Evolutionary conservation across 768 basidiomycete genomes (phyloP).

Genomic region (Phlebiopsis gigantea): DNA sequence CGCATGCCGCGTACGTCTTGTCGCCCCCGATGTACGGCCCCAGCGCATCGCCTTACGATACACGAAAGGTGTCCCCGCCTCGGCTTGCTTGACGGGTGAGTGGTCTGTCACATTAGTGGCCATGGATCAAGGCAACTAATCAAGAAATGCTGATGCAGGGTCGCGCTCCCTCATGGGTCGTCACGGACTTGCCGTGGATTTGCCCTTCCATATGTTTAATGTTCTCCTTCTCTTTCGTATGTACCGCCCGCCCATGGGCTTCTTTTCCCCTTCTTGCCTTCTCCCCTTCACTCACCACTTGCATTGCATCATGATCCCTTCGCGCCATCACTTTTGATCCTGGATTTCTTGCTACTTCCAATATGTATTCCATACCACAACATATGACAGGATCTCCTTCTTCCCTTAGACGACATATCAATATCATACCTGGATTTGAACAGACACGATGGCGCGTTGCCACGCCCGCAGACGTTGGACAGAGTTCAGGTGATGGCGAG

Average conservation of each 20-base stretch:
- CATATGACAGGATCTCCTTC: conserved; percentile 1
- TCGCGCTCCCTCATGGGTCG: neutral
- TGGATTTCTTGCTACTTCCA: conserved; percentile 1
- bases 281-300: neutral
- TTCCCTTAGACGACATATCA: neutral
- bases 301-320: neutral
- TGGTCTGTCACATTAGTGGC: neutral
- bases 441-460: neutral
- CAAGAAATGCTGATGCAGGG: neutral
- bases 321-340: neutral
- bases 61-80: neutral
- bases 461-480: neutral
- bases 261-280: neutral
- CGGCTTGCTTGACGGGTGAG: conserved; percentile 6
- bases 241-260: conserved; percentile 2
- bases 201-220: neutral
- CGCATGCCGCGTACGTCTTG: neutral
- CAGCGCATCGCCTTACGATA: neutral
- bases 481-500: neutral
- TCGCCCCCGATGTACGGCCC: conserved; percentile 2
- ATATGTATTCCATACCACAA: conserved; percentile 1
- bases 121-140: neutral
- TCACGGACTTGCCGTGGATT: neutral
- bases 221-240: neutral
- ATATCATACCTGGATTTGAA: neutral